Evolutionary conservation across 345 rosid genomes (phyloP), one percentile per base, ranked within the genome.

Genomic region (Lenwebbia sp.): DNA sequence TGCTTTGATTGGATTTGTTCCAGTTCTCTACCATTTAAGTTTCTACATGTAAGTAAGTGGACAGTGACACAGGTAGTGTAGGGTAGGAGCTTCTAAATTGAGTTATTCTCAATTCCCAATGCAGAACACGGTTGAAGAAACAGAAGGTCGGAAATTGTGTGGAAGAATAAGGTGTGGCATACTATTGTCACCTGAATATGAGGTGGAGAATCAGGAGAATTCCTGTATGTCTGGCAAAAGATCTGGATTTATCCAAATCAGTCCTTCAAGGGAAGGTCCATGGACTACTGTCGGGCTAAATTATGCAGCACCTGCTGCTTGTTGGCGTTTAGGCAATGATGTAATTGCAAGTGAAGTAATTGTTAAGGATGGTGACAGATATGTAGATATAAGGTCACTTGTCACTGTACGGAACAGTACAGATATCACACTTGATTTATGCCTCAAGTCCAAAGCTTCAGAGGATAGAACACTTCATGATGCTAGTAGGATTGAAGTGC

Each of bases 301-400:
- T 87, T 97, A 97, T 90, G 97, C 99, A 87, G 94, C 99, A n/a
- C 96, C 98, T 87, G 96, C 99, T 91, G 95, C 99, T 85, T 94
- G 98, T 91, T 97, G 99, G 99, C 91, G 95, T 84, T 90, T 97
- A 81, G 99, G 99, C 60, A 93, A 94, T 89, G 95, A 92, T 91
- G 96, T 95, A 85, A 93, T 97, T 88, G 99, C 98, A 75, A 94
- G 99, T 93, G 97, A 97, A 95, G 98, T 96, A 85, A 93, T 89
- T 84, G 91, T 97, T 85, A 91, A 92, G 89, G 96, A 96, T 88
- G 98, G 98, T 37, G 91, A 94, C 84, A 92, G 96, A 94, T 92
- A 91, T 88, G 96, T 97, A 85, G 94, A 92, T 90, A 93, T 97
- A 84, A 92, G 99, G 90, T 95, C 99, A 85, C 93, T 97, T 87